Evolutionary conservation across 2,329 filamentous ascomycete species (phyloP).

Genomic region (Fusarium odoratissimum): DNA sequence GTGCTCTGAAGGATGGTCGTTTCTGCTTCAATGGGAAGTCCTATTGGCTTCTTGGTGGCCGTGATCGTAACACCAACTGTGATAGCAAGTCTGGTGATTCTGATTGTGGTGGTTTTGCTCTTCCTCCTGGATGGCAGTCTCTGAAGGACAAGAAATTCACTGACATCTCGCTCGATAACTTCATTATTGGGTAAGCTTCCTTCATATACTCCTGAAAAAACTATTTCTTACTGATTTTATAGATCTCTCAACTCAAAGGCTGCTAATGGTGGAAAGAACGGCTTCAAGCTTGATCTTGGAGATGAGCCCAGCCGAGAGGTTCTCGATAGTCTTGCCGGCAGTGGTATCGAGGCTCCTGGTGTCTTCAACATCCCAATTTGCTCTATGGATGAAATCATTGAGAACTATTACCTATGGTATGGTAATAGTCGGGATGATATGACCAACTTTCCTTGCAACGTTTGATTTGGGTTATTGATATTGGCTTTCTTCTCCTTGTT

Average conservation of each 20-base stretch:
- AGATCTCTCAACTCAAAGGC: slow-evolving; percentile 24
- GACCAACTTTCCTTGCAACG: slow-evolving; percentile 28
- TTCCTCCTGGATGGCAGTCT: slow-evolving; percentile 8
- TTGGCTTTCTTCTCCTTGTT: accelerated
- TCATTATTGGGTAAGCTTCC: slow-evolving; percentile 3
- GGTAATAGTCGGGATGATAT: neutral
- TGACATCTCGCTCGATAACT: slow-evolving; percentile 16
- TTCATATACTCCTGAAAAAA: accelerated
- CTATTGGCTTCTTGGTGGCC: slow-evolving; percentile 14
- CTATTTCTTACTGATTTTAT: neutral
- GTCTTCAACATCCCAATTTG: slow-evolving; percentile 26
- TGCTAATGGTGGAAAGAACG: slow-evolving; percentile 21
- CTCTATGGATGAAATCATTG: slow-evolving; percentile 21
- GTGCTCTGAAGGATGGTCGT: neutral
- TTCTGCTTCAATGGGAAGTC: slow-evolving; percentile 13
- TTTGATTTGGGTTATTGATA: neutral
- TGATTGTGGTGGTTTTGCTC: slow-evolving; percentile 9
- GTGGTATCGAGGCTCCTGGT: slow-evolving; percentile 21
- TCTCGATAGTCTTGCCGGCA: slow-evolving; percentile 6
- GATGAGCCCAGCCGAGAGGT: slow-evolving; percentile 11
- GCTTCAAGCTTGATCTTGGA: slow-evolving; percentile 11
- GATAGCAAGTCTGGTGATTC: slow-evolving; percentile 6
- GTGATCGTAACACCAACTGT: neutral
- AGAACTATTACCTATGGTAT: slow-evolving; percentile 23
- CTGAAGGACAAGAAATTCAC: slow-evolving; percentile 12